phyloP scores from a whole-genome alignment of 2,329 filamentous ascomycete species.

The Exophiala spinifera region DNA sequence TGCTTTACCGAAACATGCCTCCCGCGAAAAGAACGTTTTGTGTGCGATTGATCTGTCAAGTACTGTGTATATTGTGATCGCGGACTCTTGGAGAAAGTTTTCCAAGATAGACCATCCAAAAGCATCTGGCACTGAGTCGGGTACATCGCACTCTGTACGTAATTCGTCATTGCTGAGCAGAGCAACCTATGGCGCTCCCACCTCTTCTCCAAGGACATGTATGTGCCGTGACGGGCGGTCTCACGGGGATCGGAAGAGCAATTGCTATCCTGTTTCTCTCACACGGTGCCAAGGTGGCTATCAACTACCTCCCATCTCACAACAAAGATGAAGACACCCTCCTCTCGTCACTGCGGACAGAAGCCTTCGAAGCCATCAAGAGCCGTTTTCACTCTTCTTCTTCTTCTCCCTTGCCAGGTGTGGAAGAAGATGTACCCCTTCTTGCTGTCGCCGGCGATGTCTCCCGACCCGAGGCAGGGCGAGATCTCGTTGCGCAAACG shows the following conservation, averaged over 20 bases:
- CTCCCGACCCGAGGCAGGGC: conserved; percentile 67
- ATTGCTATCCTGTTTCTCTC: conserved; percentile 71
- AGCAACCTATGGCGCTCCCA: conserved; percentile 23
- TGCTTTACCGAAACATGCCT: background rate
- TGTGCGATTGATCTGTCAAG: too few relatives aligned
- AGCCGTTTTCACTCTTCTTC: conserved; percentile 11
- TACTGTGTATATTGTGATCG: too few relatives aligned
- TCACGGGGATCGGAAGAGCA: conserved; percentile 47
- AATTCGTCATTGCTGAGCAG: background rate
- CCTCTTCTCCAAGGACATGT: conserved; percentile 57
- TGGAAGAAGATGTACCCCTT: conserved; percentile 28
- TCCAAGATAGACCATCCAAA: too few relatives aligned
- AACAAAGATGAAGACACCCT: conserved; percentile 30
- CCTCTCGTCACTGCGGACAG: conserved; percentile 21
- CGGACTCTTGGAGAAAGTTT: background rate
- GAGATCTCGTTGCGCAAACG: conserved; percentile 59
- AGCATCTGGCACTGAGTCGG: too few relatives aligned
- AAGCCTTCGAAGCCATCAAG: conserved; percentile 30
- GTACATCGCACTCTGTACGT: too few relatives aligned
- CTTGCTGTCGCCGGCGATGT: conserved; percentile 75
- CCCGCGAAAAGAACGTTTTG: too few relatives aligned
- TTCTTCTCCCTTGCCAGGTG: too few relatives aligned
- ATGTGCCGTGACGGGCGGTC: conserved; percentile 72
- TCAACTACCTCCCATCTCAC: conserved; percentile 33
- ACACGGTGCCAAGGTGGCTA: conserved; percentile 33